These are phyloP conservation scores for Epichloe coenophiala DNA, from an alignment of 2,329 filamentous ascomycete genomes.

Conservation along the genomic window DNA sequence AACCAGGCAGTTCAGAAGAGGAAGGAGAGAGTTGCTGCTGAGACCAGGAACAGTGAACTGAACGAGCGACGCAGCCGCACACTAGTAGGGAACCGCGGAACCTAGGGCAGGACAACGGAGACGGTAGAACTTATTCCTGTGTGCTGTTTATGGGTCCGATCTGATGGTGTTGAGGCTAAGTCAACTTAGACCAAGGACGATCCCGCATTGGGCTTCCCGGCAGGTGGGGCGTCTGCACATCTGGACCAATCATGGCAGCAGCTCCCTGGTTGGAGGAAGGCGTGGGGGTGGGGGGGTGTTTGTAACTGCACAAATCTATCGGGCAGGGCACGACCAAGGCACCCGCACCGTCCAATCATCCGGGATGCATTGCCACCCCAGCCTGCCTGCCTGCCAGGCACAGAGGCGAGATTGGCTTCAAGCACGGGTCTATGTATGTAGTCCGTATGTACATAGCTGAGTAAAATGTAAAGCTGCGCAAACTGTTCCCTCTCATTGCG, in stretches of 20 bases:
- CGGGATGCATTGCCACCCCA: too few relatives aligned
- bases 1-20: background rate
- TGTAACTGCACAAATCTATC: too few relatives aligned
- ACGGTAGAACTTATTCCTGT: background rate
- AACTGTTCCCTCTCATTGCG: too few relatives aligned
- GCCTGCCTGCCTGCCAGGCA: too few relatives aligned
- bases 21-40: background rate
- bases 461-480: too few relatives aligned
- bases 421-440: too few relatives aligned
- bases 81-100: background rate
- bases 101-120: slow-evolving; percentile 1
- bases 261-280: background rate
- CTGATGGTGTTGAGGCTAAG: slow-evolving; percentile 3
- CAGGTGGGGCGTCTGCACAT: background rate
- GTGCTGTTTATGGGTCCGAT: background rate
- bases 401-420: too few relatives aligned
- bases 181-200: slow-evolving; percentile 5
- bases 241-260: background rate
- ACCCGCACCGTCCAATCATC: too few relatives aligned
- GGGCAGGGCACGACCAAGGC: too few relatives aligned
- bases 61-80: too few relatives aligned
- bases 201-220: slow-evolving; percentile 5
- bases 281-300: background rate
- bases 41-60: background rate
- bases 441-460: too few relatives aligned